Evolutionary conservation across 2,329 filamentous ascomycete species (phyloP), one percentile per base, ranked within the genome.

Genomic region (Alternaria metachromatica): DNA sequence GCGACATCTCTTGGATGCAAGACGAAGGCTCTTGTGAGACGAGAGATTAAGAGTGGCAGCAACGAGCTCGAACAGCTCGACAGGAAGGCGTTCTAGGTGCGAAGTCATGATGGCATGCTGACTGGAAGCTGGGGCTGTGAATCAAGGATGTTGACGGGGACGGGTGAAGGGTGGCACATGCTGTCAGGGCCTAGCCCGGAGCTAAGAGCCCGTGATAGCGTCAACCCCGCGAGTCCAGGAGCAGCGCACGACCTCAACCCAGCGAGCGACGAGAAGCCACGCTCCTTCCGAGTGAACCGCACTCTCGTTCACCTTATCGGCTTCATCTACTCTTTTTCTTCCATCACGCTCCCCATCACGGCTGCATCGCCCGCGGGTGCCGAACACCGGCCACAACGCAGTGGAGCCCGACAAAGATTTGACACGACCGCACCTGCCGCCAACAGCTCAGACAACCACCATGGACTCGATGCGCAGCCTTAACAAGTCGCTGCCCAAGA

Each of bases 381-480:
- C 23, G 15, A 49, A 59, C 37, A 33, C 55, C 46, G 55, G 58
- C 51, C 55, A 53, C 28, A 46, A 51, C 55, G 30, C 58, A 50
- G 21, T 41, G 46, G 20, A 51, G 53, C 58, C 62, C 46, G 43
- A 55, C 59, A 55, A 43, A 55, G 28, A 56, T 56, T 58, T 25
- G 18, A 53, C 13, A 51, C n/a, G 2, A 28, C 41, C 41, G 26
- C 51, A 51, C 51, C 43, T n/a, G 41, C 13, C 23, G 30, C 26
- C 51, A 28, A 25, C 26, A 41, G 45, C 37, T 60, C 50, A 28
- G 2, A 48, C 28, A 46, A 25, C 54, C 20, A 64, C 41, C 56
- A 81, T 81, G 79, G 78, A 81, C 66, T 80, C 79, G 49, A 81
- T 81, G 80, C 79, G 79, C 53, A 79, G 76, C 58, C 75, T 82